phyloP scores from a whole-genome alignment of 2,329 filamentous ascomycete genomes.

The Westerdykella ornata region DNA sequence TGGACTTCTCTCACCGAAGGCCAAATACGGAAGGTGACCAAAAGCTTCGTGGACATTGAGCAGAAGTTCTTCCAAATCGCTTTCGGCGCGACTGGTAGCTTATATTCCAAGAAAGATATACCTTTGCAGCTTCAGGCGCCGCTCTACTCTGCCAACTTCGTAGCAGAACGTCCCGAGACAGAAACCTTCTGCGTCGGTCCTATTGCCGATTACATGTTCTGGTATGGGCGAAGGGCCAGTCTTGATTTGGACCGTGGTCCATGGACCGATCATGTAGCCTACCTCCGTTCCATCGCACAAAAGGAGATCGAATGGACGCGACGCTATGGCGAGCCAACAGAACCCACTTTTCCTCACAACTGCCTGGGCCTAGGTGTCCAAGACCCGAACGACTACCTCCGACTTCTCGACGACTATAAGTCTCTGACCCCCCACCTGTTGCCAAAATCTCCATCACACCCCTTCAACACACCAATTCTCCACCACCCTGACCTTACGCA shows the following conservation, averaged over 20 bases:
- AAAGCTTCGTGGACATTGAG: slow-evolving; percentile 19
- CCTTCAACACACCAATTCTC: slow-evolving; percentile 10
- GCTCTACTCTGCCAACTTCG: too few species aligned
- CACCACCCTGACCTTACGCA: slow-evolving; percentile 12
- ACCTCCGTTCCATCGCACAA: slow-evolving; percentile 9
- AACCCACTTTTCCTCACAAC: slow-evolving; percentile 11
- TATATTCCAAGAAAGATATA: slow-evolving; percentile 23
- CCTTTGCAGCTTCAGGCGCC: slow-evolving; percentile 6
- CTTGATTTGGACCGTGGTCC: slow-evolving; percentile 20
- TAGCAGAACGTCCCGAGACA: slow-evolving; percentile 3
- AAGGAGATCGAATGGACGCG: slow-evolving; percentile 11
- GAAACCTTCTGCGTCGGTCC: slow-evolving; percentile 20
- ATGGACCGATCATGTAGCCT: slow-evolving; percentile 15
- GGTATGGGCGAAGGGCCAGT: slow-evolving; percentile 18
- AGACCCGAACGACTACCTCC: slow-evolving; percentile 8
- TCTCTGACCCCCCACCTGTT: slow-evolving; percentile 9
- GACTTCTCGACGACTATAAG: slow-evolving; percentile 6
- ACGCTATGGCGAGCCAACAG: slow-evolving; percentile 8
- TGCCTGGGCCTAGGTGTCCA: slow-evolving; percentile 8
- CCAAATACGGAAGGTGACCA: slow-evolving; percentile 15
- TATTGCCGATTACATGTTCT: slow-evolving; percentile 16
- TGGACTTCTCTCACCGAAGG: slow-evolving; percentile 19
- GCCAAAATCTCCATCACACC: slow-evolving; percentile 7
- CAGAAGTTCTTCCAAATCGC: slow-evolving; percentile 11
- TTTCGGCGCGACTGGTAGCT: slow-evolving; percentile 24